Conservation (phyloP, 129 eudicot genomes). For the Flaveria bidentis region DNA sequence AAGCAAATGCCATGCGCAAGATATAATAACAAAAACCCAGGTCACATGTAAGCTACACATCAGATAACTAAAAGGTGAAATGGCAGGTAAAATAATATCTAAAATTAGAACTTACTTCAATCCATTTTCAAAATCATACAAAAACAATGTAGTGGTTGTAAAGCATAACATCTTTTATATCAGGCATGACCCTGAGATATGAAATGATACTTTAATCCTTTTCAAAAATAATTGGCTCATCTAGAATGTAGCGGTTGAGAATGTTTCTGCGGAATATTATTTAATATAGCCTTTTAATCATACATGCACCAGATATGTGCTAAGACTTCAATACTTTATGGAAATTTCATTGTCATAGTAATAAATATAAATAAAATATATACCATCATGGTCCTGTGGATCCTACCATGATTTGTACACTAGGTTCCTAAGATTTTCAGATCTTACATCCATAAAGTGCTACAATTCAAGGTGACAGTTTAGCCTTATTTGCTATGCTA, state of each 20-base stretch:
- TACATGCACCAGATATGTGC: conserved; percentile 7
- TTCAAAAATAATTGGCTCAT: conserved; percentile 12
- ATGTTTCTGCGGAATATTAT: conserved; percentile 9
- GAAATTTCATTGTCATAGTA: conserved; percentile 3
- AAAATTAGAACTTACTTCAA: not conserved
- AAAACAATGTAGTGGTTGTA: not conserved
- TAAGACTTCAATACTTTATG: conserved; percentile 8
- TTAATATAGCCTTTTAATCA: conserved; percentile 12
- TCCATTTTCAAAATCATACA: not conserved
- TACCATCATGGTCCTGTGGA: conserved; percentile 12
- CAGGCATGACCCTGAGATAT: not conserved
- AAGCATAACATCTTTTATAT: conserved; percentile 2
- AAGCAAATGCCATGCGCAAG: not conserved
- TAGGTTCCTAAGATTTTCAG: not conserved
- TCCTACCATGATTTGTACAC: conserved; percentile 26
- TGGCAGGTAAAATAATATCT: not conserved
- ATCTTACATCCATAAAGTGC: not conserved
- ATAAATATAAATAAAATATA: not conserved
- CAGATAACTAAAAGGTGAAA: not conserved
- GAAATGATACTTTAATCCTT: conserved; percentile 1
- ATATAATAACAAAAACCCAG: not conserved
- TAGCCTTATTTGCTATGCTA: not conserved
- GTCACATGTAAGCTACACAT: conserved; percentile 1
- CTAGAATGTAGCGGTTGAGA: conserved; percentile 20
- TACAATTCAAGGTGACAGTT: conserved; percentile 15